Conservation (phyloP, 352 stramenopile genomes). For the Thraustochytrium sp. region DNA sequence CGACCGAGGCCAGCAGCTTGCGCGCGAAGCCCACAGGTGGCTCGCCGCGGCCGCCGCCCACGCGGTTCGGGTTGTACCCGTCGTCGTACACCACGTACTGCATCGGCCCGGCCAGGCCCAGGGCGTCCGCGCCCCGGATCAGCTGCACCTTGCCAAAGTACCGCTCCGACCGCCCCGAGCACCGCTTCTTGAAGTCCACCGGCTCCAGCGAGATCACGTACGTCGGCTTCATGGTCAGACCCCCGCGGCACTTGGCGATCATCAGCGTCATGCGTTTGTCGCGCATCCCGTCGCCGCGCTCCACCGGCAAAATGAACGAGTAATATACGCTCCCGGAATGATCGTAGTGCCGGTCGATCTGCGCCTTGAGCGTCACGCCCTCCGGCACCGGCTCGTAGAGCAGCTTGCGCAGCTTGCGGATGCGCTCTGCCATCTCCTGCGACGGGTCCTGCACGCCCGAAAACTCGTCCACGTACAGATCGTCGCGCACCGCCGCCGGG, state of each 20-base stretch:
- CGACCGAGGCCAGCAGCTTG: constrained; percentile 29
- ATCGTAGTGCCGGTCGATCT: constrained; percentile 39
- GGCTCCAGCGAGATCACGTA: constrained; percentile 38
- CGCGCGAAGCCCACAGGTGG: constrained; percentile 8
- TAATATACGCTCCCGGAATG: constrained; percentile 26
- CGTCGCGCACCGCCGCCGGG: neutral
- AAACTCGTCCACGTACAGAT: constrained; percentile 39
- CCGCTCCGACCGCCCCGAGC: neutral
- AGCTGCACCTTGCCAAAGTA: constrained; percentile 42
- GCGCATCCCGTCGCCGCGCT: constrained; percentile 4
- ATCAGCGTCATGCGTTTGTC: constrained; percentile 40
- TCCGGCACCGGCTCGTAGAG: constrained; percentile 17
- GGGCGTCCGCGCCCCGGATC: neutral
- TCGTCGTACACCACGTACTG: constrained; percentile 29
- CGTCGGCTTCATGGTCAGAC: neutral
- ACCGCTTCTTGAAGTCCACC: constrained; percentile 22
- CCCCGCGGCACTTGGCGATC: constrained; percentile 20
- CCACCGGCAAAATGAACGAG: constrained; percentile 28
- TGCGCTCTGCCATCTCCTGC: constrained; percentile 23
- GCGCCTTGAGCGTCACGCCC: neutral
- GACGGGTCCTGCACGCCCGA: neutral
- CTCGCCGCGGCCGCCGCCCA: neutral
- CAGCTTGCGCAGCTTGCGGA: constrained; percentile 14
- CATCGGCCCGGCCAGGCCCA: neutral
- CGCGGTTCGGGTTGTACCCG: constrained; percentile 11